These are phyloP conservation scores for Prototheca cutis DNA, from an alignment of 163 green algal species.

Conservation along the genomic window DNA sequence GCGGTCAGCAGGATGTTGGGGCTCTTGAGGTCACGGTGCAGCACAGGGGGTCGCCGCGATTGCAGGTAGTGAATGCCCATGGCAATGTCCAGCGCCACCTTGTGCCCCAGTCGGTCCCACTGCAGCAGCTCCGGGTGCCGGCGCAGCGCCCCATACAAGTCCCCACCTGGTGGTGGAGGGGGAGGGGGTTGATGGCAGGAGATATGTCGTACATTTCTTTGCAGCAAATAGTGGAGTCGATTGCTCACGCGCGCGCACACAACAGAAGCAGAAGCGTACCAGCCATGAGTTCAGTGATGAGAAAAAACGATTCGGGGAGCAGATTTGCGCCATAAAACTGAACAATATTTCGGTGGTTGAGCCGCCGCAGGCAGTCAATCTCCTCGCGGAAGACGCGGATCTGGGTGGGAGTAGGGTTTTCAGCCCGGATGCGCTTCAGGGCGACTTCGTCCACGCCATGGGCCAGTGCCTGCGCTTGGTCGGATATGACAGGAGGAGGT, in stretches of 20 bases:
- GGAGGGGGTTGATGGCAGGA: too few species aligned
- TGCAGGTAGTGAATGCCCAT: slow-evolving; percentile 35
- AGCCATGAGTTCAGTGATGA: slow-evolving; percentile 52
- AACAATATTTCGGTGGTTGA: slow-evolving; percentile 42
- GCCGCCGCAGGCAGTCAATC: slow-evolving; percentile 26
- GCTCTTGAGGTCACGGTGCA: slow-evolving; percentile 61
- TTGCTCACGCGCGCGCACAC: too few species aligned
- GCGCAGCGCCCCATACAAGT: slow-evolving; percentile 55
- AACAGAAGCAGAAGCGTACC: background rate
- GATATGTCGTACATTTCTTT: too few species aligned
- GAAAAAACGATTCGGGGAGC: slow-evolving; percentile 43
- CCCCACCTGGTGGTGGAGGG: slow-evolving; percentile 38
- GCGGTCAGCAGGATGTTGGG: slow-evolving; percentile 49
- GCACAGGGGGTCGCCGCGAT: slow-evolving; percentile 47
- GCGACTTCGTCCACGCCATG: slow-evolving; percentile 63
- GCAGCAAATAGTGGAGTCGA: too few species aligned
- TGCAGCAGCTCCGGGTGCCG: slow-evolving; percentile 48
- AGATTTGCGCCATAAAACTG: slow-evolving; percentile 63
- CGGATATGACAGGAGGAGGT: background rate
- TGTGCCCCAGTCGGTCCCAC: slow-evolving; percentile 50
- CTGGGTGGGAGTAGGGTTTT: slow-evolving; percentile 26
- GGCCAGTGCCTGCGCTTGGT: slow-evolving; percentile 37
- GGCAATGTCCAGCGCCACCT: slow-evolving; percentile 60
- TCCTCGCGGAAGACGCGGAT: slow-evolving; percentile 38
- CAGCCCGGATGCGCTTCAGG: slow-evolving; percentile 54